Percentiles rank a stretch among this genome's conserved stretches.
Evolutionary conservation across 2,329 filamentous ascomycete genomes (phyloP).

Genomic region (Xylariaceae sp.): DNA sequence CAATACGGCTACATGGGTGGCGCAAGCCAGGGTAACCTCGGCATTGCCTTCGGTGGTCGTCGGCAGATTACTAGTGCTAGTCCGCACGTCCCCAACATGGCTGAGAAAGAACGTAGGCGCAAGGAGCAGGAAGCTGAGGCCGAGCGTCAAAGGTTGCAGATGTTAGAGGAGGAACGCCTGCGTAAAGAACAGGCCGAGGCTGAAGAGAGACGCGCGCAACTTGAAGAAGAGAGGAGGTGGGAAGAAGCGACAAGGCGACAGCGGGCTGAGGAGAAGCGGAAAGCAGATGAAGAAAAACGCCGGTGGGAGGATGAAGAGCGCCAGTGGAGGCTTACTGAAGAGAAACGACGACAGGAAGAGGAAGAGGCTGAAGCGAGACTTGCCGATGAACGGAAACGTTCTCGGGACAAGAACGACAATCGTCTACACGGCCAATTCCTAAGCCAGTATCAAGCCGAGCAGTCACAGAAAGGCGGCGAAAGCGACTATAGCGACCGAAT

Average conservation of each 20-base stretch:
- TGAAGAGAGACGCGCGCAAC: conserved; percentile 58
- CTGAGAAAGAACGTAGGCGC: conserved; percentile 73
- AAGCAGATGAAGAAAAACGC: conserved; percentile 64
- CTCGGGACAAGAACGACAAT: conserved; percentile 58
- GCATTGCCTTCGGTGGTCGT: conserved; percentile 85
- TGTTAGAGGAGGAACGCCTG: conserved; percentile 49
- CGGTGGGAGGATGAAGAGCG: conserved; percentile 74
- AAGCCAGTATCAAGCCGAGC: conserved; percentile 79
- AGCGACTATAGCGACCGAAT: conserved; percentile 63
- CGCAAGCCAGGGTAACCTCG: conserved; percentile 91
- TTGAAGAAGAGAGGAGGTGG: conserved; percentile 64
- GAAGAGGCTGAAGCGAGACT: conserved; percentile 65
- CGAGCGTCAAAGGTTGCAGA: conserved; percentile 53
- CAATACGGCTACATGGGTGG: conserved; percentile 99
- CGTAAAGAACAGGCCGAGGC: conserved; percentile 45
- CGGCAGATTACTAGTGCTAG: conserved; percentile 85
- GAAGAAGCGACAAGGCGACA: conserved; percentile 59
- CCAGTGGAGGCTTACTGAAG: conserved; percentile 74
- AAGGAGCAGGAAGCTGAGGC: conserved; percentile 56
- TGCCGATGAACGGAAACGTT: conserved; percentile 61
- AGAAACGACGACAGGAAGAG: conserved; percentile 67
- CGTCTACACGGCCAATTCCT: conserved; percentile 78
- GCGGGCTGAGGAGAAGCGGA: conserved; percentile 58
- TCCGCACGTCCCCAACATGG: conserved; percentile 74
- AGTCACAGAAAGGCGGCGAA: conserved; percentile 41